These are phyloP conservation scores for Debaryomyces sp. DNA, from an alignment of 1,139 yeast species.

Conservation along the genomic window DNA sequence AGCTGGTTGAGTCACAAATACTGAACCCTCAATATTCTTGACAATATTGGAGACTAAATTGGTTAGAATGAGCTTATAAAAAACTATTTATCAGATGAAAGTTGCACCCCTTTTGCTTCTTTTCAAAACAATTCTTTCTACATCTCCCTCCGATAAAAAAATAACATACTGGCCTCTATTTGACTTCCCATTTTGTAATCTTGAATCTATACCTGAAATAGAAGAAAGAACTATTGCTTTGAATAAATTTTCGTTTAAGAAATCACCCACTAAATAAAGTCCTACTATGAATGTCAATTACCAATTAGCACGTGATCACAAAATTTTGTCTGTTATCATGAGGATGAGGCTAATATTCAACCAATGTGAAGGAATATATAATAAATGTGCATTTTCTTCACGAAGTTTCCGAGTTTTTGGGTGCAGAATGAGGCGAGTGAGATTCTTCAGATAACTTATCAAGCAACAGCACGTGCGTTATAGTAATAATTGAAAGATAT, in stretches of 20 bases:
- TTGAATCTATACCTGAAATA: neutral
- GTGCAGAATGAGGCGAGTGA: neutral
- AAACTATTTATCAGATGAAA: neutral
- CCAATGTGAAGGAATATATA: neutral
- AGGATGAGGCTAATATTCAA: neutral
- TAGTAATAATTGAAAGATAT: constrained; percentile 2
- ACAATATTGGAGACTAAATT: constrained; percentile 17
- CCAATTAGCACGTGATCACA: neutral
- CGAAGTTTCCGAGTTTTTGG: neutral
- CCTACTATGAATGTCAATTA: neutral
- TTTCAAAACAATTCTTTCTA: neutral
- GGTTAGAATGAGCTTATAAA: constrained; percentile 8
- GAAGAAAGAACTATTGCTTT: neutral
- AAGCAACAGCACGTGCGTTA: constrained; percentile 2
- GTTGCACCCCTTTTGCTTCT: neutral
- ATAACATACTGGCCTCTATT: constrained; percentile 6
- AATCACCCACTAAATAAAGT: neutral
- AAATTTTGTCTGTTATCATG: neutral
- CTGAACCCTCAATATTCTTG: constrained; percentile 29
- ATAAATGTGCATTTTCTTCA: neutral
- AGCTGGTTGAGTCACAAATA: constrained; percentile 50
- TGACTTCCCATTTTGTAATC: constrained; percentile 4
- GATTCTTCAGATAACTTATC: neutral
- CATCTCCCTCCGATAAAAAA: neutral
- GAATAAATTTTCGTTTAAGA: neutral